Conservation (phyloP, 805 yeast genomes). For the Metschnikowia lachancei region DNA sequence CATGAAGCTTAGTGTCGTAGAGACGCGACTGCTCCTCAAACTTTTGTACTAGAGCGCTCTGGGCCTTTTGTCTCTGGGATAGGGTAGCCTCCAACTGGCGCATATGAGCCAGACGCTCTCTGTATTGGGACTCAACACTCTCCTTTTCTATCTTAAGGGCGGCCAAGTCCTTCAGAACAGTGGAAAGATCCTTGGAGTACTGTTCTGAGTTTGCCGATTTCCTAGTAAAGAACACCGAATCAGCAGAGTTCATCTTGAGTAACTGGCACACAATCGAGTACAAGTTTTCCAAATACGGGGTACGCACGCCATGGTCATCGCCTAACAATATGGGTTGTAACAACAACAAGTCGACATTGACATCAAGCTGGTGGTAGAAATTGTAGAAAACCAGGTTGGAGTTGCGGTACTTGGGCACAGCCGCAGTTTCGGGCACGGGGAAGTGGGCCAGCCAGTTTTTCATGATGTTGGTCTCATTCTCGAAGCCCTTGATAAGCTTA, state of each 20-base stretch:
- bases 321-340: conserved; percentile 86
- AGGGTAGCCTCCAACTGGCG: conserved; percentile 26
- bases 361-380: conserved; percentile 48
- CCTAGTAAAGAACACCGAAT: conserved; percentile 34
- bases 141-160: conserved; percentile 19
- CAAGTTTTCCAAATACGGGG: conserved; percentile 86
- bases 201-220: conserved; percentile 20
- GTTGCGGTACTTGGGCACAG: conserved; percentile 22
- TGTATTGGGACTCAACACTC: conserved; percentile 18
- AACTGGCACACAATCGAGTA: conserved; percentile 75
- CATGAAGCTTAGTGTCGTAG: conserved; percentile 16
- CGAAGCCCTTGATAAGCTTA: conserved; percentile 65
- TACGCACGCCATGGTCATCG: conserved; percentile 81
- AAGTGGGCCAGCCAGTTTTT: conserved; percentile 50
- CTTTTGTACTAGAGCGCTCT: conserved; percentile 17
- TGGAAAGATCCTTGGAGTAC: conserved; percentile 22
- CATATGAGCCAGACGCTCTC: conserved; percentile 23
- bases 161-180: conserved; percentile 22
- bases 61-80: conserved; percentile 19
- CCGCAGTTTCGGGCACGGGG: conserved; percentile 28
- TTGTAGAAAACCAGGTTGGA: conserved; percentile 61
- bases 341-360: conserved; percentile 71
- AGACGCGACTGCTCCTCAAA: conserved; percentile 11
- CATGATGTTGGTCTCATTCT: conserved; percentile 60
- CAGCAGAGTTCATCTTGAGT: conserved; percentile 42